Conservation (phyloP, 73 alveolate species). For the Tetrahymena borealis region DNA sequence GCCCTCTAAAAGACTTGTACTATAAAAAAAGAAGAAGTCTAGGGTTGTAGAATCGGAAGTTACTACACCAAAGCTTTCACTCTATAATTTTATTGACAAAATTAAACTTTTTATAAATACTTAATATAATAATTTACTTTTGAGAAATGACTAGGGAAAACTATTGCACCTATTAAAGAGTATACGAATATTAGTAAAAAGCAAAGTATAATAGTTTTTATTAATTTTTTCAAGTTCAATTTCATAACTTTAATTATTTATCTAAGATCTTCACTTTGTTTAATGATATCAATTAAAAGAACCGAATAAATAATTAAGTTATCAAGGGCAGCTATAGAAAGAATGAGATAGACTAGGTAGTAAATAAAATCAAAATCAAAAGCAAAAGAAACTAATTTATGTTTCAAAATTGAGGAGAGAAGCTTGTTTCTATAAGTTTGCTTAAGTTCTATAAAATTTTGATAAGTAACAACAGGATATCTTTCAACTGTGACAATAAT, state of each 20-base stretch:
- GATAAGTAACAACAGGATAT: conserved; percentile 12
- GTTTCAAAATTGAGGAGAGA: background rate
- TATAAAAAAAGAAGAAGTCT: conserved; percentile 57
- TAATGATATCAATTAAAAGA: conserved; percentile 36
- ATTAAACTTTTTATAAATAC: background rate
- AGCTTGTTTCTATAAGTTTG: background rate
- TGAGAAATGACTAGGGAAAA: background rate
- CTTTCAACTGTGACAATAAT: background rate
- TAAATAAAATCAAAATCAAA: background rate
- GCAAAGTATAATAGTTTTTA: conserved; percentile 25
- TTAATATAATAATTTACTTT: background rate
- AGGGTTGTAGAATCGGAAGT: conserved; percentile 50
- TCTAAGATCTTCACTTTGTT: conserved; percentile 17
- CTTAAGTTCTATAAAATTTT: background rate
- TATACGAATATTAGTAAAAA: conserved; percentile 31
- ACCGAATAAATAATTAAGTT: conserved; percentile 3
- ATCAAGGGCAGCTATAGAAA: background rate
- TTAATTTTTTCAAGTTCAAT: conserved; percentile 15
- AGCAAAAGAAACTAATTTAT: background rate
- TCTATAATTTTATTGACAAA: background rate
- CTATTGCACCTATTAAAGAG: conserved; percentile 1
- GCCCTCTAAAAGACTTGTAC: conserved; percentile 67
- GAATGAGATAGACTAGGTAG: background rate
- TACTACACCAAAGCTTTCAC: background rate
- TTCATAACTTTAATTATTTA: conserved; percentile 19